Base-by-base conservation (phyloP, 768 basidiomycete genomes). In the Phanerodontia chrysosporium region DNA sequence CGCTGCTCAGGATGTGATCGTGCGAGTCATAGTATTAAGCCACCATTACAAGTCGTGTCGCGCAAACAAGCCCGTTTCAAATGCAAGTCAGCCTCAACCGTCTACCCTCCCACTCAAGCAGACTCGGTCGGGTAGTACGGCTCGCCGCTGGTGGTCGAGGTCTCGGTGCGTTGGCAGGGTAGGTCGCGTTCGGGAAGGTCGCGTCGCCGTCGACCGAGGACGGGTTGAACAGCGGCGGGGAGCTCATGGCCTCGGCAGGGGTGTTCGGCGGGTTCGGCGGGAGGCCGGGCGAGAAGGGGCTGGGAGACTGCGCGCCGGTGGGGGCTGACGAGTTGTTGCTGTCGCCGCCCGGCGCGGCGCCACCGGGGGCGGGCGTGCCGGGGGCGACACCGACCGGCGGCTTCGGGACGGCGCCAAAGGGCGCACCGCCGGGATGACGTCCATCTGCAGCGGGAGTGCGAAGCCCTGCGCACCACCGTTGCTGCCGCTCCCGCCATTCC, bases 261-360 rank as follows among this genome's bases (percentile, higher is more conserved):
- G 59, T 65, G 54, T 65, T 65, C 42, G 63, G 67, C 30, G 65
- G 63, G 62, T 63, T 64, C 18, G 45, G 42, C 9, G 65, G 65
- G 18, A 65, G 61, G 25, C 63, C 18, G 0, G 63, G 65, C 2
- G 65, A 61, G 45, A 35, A 24, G 39, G 39, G 39, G 39, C 16
- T 42, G 10, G 39, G 39, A 18, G 16, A 18, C 39, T 42, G 39
- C 2, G 60, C 59, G 44, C 18, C 24, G 8, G 48, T 14, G 27
- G 27, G 32, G 29, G 45, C 56, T 42, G 39, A 25, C 44, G 42
- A 36, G 32, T 39, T 21, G 21, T 60, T 55, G 45, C 7, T 21
- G 14, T 16, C 49, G 24, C 21, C 22, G 12, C 22, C 12, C 2
- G 49, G 21, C 10, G 36, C 22, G 30, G 13, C 29, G 25, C 14